phyloP scores from a whole-genome alignment of 805 yeast species.

The Sporopachydermia lactativora region DNA sequence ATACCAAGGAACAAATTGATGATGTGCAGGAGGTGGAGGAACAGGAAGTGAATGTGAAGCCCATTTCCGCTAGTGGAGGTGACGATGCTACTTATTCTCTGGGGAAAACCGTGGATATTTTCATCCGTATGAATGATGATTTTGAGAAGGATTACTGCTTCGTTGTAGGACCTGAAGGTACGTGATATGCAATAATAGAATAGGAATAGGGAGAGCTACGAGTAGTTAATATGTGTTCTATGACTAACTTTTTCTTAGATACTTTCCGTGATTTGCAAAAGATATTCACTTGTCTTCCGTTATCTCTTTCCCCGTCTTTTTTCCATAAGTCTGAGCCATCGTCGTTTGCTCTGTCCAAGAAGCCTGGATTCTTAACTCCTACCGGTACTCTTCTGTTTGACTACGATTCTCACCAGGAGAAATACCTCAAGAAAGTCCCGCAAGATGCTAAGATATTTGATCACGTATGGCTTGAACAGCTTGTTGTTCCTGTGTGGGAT shows the following conservation, averaged over 20 bases:
- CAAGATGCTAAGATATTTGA: slow-evolving; percentile 39
- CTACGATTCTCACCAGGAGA: slow-evolving; percentile 35
- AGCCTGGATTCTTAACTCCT: slow-evolving; percentile 74
- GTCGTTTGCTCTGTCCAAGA: slow-evolving; percentile 44
- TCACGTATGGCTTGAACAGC: slow-evolving; percentile 80
- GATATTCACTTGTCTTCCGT: slow-evolving; percentile 54
- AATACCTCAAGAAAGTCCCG: slow-evolving; percentile 33
- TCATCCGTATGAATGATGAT: slow-evolving; percentile 75
- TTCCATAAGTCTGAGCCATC: slow-evolving; percentile 54
- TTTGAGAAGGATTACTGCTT: slow-evolving; percentile 83
- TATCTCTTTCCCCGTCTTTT: slow-evolving; percentile 66
- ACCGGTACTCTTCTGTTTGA: slow-evolving; percentile 70
- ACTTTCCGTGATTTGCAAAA: slow-evolving; percentile 44
- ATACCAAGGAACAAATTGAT: neutral
- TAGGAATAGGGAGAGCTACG: too few relatives aligned
- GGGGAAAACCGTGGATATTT: slow-evolving; percentile 23
- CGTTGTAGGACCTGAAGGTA: slow-evolving; percentile 39
- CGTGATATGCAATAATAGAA: neutral
- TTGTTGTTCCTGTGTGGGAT: slow-evolving; percentile 64
- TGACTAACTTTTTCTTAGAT: slow-evolving; percentile 14
- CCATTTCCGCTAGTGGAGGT: slow-evolving; percentile 9
- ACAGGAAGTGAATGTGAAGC: neutral
- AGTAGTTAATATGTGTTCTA: neutral
- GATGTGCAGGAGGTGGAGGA: too few relatives aligned
- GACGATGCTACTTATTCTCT: neutral